Percentiles rank a stretch among this genome's conserved stretches.
Conservation (phyloP, 129 eudicot species). For the Flaveria bidentis region DNA sequence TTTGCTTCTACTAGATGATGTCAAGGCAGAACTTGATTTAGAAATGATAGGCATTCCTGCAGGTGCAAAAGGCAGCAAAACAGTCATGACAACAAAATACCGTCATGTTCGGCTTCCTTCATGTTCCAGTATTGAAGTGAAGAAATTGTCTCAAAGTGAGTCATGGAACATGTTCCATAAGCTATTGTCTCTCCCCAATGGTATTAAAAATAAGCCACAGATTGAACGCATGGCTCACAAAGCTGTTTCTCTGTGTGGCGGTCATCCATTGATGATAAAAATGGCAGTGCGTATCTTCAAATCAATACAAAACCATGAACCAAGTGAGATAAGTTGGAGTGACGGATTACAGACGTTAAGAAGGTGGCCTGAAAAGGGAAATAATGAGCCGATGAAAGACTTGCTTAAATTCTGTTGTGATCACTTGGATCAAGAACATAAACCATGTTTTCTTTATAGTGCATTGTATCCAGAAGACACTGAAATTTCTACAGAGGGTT, state of each 20-base stretch:
- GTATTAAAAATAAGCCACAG: constrained; percentile 20
- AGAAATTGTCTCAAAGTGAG: constrained; percentile 26
- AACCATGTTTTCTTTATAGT: constrained; percentile 40
- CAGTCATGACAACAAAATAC: constrained; percentile 37
- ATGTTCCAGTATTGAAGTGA: constrained; percentile 30
- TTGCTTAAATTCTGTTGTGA: constrained; percentile 36
- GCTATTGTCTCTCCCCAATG: constrained; percentile 16
- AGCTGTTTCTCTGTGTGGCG: constrained; percentile 29
- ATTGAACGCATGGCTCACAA: constrained; percentile 18
- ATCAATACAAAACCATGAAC: constrained; percentile 23
- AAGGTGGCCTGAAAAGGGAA: constrained; percentile 36
- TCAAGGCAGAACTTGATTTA: constrained; percentile 35
- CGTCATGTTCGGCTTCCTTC: constrained; percentile 23
- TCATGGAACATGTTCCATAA: too few species aligned
- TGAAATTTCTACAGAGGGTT: constrained; percentile 27
- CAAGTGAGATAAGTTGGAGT: constrained; percentile 30
- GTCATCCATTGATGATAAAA: constrained; percentile 40
- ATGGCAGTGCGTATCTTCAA: constrained; percentile 40
- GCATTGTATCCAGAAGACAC: constrained; percentile 44
- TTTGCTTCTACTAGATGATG: constrained; percentile 39
- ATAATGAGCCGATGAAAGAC: constrained; percentile 26
- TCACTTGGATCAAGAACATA: constrained; percentile 31
- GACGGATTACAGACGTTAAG: constrained; percentile 25
- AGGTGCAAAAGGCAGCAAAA: constrained; percentile 33
- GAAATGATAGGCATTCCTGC: constrained; percentile 31